Evolutionary conservation across 495 filamentous ascomycete genomes (phyloP).

Genomic region (Polyplosphaeria fusca): DNA sequence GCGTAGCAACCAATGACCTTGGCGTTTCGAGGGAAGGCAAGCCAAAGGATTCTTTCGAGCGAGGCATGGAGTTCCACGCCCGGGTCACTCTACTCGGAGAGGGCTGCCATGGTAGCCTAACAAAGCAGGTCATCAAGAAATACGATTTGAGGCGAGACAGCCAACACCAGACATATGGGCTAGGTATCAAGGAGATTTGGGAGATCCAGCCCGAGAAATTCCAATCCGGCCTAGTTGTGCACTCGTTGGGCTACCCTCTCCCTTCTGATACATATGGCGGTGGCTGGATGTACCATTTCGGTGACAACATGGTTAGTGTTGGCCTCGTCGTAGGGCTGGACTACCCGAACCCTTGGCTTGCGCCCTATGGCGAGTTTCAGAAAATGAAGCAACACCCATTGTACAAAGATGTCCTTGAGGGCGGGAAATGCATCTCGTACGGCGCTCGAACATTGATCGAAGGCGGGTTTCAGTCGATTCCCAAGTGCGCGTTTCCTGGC

Average conservation of each 20-base stretch:
- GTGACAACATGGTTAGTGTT: conserved; percentile 91
- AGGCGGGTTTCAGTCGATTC: conserved; percentile 96
- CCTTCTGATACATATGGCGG: conserved; percentile 89
- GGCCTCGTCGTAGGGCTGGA: conserved; percentile 93
- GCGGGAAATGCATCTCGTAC: conserved; percentile 97
- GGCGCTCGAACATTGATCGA: conserved; percentile 90
- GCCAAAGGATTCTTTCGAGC: conserved; percentile 86
- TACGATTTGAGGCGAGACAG: conserved; percentile 86
- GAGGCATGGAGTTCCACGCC: conserved; percentile 98
- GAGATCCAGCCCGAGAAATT: conserved; percentile 94
- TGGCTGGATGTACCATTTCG: conserved; percentile 98
- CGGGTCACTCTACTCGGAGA: conserved; percentile 90
- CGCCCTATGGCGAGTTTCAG: conserved; percentile 94
- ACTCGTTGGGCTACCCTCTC: conserved; percentile 93
- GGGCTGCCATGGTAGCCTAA: conserved; percentile 93
- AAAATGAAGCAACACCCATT: conserved; percentile 97
- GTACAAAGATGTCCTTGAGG: conserved; percentile 76
- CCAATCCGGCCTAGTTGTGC: conserved; percentile 74
- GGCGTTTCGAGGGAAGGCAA: conserved; percentile 77
- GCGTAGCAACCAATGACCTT: conserved; percentile 94
- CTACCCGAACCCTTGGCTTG: conserved; percentile 95
- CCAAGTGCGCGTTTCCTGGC: conserved; percentile 92
- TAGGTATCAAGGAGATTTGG: conserved; percentile 97
- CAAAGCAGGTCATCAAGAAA: conserved; percentile 93
- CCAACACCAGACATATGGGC: conserved; percentile 89